Percentiles rank a stretch among this genome's conserved stretches.
These are phyloP conservation scores for Salix caprea DNA, from an alignment of 345 rosid genomes.

Conservation along the genomic window DNA sequence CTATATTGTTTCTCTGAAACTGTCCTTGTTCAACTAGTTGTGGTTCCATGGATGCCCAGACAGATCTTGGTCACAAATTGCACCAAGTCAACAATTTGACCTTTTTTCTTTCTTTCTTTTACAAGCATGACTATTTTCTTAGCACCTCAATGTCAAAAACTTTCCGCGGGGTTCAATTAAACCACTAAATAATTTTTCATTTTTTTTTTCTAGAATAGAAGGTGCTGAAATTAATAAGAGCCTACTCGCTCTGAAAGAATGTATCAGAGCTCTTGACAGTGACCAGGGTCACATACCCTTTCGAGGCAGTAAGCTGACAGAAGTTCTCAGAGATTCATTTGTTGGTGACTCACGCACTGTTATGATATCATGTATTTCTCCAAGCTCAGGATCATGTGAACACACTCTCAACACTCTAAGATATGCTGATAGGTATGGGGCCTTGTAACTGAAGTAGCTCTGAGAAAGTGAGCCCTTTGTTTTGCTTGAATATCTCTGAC, in stretches of 20 bases:
- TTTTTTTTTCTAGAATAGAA: slow-evolving; percentile 45
- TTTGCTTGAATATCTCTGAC: slow-evolving; percentile 17
- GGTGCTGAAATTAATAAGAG: slow-evolving; percentile 71
- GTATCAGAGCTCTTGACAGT: slow-evolving; percentile 66
- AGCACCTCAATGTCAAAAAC: background rate
- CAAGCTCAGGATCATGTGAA: slow-evolving; percentile 66
- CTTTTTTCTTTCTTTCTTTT: background rate
- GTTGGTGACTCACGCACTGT: slow-evolving; percentile 67
- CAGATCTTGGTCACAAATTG: too few relatives aligned
- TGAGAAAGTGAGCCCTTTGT: background rate
- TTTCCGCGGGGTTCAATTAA: background rate
- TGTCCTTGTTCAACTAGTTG: background rate
- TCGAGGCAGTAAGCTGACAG: slow-evolving; percentile 70
- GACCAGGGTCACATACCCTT: slow-evolving; percentile 69
- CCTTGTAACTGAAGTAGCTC: background rate
- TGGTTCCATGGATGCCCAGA: background rate
- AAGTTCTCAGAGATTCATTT: slow-evolving; percentile 69
- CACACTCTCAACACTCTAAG: slow-evolving; percentile 66
- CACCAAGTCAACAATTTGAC: background rate
- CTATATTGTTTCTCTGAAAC: background rate
- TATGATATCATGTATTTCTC: slow-evolving; percentile 69
- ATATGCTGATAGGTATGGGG: slow-evolving; percentile 58
- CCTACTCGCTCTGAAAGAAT: slow-evolving; percentile 60
- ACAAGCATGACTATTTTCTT: background rate
- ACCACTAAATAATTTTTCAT: background rate